Percentiles rank a stretch among this genome's conserved stretches.
Conservation (phyloP, 164 flowering plant species). For the Nelumbo lutea region DNA sequence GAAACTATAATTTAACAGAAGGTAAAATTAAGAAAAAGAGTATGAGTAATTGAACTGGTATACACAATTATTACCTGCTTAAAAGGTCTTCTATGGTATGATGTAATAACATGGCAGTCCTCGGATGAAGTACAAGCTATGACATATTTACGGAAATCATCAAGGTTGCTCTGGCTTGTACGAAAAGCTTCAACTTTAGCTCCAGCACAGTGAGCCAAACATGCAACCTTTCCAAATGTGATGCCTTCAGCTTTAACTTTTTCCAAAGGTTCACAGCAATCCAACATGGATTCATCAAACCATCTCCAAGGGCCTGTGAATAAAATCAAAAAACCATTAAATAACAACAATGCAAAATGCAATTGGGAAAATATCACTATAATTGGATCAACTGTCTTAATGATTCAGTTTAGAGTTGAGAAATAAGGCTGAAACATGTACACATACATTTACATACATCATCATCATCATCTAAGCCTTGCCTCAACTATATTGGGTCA, state of each 20-base stretch:
- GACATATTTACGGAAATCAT: slow-evolving; percentile 68
- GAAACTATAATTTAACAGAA: background rate
- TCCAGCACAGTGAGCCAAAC: slow-evolving; percentile 89
- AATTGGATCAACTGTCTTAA: no score
- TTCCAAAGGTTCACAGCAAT: slow-evolving; percentile 93
- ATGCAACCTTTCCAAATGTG: slow-evolving; percentile 83
- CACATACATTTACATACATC: no score
- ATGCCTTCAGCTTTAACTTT: slow-evolving; percentile 79
- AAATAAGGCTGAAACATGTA: no score
- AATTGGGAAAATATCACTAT: no score
- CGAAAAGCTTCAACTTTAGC: slow-evolving; percentile 88
- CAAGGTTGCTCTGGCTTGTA: slow-evolving; percentile 56
- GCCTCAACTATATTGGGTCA: no score
- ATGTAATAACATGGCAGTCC: slow-evolving; percentile 76
- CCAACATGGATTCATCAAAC: slow-evolving; percentile 97
- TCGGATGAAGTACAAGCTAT: slow-evolving; percentile 58
- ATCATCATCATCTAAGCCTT: no score
- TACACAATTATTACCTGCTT: slow-evolving; percentile 49
- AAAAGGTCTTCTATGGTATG: slow-evolving; percentile 68
- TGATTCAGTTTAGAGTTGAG: no score
- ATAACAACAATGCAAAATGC: no score
- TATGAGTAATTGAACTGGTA: no score
- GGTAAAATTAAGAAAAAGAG: no score
- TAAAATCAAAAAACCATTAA: background rate
- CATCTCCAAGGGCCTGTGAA: slow-evolving; percentile 96